phyloP scores from a whole-genome alignment of 2,329 filamentous ascomycete genomes.

The Aspergillus hortae region DNA sequence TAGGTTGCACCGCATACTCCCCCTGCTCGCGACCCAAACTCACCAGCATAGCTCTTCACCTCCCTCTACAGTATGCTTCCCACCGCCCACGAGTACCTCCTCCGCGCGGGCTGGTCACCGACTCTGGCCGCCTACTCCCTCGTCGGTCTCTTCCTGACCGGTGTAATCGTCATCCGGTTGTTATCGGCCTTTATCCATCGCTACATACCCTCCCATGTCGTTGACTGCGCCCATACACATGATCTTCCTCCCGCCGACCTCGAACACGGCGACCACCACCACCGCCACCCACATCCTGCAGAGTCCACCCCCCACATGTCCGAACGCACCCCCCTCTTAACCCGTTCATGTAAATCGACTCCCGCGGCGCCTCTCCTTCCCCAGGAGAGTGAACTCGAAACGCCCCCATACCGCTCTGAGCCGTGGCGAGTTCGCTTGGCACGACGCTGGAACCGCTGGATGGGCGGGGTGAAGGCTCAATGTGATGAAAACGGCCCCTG shows the following conservation, averaged over 20 bases:
- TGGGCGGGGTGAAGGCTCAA: constrained; percentile 46
- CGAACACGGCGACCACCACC: constrained; percentile 26
- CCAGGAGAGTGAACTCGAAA: constrained; percentile 13
- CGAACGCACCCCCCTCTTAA: constrained; percentile 31
- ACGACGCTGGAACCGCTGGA: constrained; percentile 46
- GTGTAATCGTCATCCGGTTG: constrained; percentile 45
- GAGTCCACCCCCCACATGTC: constrained; percentile 13
- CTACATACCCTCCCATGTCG: constrained; percentile 48
- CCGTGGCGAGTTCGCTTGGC: constrained; percentile 35
- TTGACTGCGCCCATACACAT: constrained; percentile 48
- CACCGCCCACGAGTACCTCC: constrained; percentile 74
- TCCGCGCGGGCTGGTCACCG: constrained; percentile 63
- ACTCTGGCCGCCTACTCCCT: constrained; percentile 56
- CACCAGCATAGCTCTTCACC: constrained; percentile 70
- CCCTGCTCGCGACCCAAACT: not conserved
- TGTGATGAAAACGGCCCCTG: constrained; percentile 60
- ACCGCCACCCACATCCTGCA: constrained; percentile 8
- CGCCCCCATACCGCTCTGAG: constrained; percentile 19
- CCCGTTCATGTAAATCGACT: constrained; percentile 19
- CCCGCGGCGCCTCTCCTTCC: constrained; percentile 14
- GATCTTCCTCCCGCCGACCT: constrained; percentile 31
- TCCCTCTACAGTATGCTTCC: constrained; percentile 91
- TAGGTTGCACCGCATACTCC: constrained; percentile 41
- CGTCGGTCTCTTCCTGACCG: constrained; percentile 46
- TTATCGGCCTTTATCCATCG: constrained; percentile 44